Percentiles rank a stretch among this genome's conserved stretches.
Evolutionary conservation across 1,139 yeast species (phyloP).

Genomic region (Candida tunisiensis): DNA sequence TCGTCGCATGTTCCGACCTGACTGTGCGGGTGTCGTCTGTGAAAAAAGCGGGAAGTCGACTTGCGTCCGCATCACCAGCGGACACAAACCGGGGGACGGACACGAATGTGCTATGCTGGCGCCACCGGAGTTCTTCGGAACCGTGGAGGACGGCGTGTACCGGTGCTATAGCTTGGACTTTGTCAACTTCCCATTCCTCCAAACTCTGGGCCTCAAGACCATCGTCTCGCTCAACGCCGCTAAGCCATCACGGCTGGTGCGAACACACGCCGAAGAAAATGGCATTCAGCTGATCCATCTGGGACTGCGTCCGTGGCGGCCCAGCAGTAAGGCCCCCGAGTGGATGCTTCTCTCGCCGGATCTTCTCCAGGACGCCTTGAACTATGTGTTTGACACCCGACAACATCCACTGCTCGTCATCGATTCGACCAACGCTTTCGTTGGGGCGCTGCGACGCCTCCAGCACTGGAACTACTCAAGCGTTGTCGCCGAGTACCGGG

Average conservation of each 20-base stretch:
- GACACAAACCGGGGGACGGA: background rate
- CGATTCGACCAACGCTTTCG: constrained; percentile 64
- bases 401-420: constrained; percentile 59
- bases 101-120: constrained; percentile 41
- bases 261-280: constrained; percentile 25
- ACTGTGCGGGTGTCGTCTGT: too few species aligned
- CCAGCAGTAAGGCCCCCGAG: constrained; percentile 13
- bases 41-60: too few species aligned
- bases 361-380: constrained; percentile 19
- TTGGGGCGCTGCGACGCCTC: constrained; percentile 64
- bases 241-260: constrained; percentile 35
- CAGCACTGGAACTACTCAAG: constrained; percentile 85
- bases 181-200: constrained; percentile 62
- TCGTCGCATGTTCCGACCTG: too few species aligned
- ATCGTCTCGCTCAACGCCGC: constrained; percentile 46
- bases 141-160: constrained; percentile 41
- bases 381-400: constrained; percentile 38
- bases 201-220: constrained; percentile 55
- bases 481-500: constrained; percentile 68
- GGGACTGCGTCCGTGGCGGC: constrained; percentile 22
- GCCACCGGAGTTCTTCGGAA: constrained; percentile 44
- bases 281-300: constrained; percentile 18
- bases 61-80: background rate
- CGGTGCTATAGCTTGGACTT: constrained; percentile 41
- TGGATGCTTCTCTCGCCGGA: constrained; percentile 17